Conservation (phyloP, 1,284 basidiomycete species). For the Omphalotus olearius region DNA sequence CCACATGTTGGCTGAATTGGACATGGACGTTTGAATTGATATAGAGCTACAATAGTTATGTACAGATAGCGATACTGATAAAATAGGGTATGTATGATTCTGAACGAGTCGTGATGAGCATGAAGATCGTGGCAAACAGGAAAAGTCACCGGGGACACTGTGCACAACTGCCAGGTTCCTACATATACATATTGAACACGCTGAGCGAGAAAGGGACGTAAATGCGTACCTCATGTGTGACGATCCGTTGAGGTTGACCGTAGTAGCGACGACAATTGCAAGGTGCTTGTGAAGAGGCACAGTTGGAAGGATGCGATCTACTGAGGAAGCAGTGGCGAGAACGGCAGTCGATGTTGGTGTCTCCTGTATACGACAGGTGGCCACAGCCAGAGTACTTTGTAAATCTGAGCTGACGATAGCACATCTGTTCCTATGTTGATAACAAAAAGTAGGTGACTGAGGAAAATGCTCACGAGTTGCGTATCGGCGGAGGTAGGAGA, state of each 20-base stretch:
- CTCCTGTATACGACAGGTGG: slow-evolving; percentile 50
- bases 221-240: slow-evolving; percentile 31
- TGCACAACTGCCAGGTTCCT: slow-evolving; percentile 40
- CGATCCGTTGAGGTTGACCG: slow-evolving; percentile 30
- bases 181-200: slow-evolving; percentile 2
- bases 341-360: slow-evolving; percentile 52
- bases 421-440: slow-evolving; percentile 38
- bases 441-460: slow-evolving; percentile 16
- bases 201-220: neutral
- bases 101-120: slow-evolving; percentile 4
- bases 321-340: slow-evolving; percentile 42
- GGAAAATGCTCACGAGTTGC: neutral
- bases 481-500: slow-evolving; percentile 63
- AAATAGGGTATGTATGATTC: slow-evolving; percentile 1
- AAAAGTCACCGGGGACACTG: slow-evolving; percentile 28
- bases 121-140: slow-evolving; percentile 2
- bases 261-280: slow-evolving; percentile 60
- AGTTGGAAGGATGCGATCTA: slow-evolving; percentile 42
- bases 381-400: slow-evolving; percentile 45
- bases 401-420: slow-evolving; percentile 58
- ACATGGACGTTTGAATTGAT: slow-evolving; percentile 25
- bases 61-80: slow-evolving; percentile 11
- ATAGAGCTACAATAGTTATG: slow-evolving; percentile 8
- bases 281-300: slow-evolving; percentile 28
- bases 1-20: slow-evolving; percentile 56